These are phyloP conservation scores for Talaromyces nanjingensis DNA, from an alignment of 495 filamentous ascomycete genomes.

Conservation along the genomic window DNA sequence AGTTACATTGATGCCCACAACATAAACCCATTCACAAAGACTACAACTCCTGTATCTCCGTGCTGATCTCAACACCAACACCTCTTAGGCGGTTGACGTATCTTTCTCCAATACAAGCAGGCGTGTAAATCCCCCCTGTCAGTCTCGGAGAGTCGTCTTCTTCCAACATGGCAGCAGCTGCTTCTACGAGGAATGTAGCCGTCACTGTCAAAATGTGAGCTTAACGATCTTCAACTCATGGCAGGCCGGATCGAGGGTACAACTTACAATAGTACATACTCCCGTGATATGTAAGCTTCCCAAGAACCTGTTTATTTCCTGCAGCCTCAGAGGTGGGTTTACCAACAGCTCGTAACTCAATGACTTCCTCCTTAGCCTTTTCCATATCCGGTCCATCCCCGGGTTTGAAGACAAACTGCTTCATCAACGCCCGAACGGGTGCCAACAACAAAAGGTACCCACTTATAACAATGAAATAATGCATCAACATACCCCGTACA, in stretches of 20 bases:
- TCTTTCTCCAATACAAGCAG: too few species aligned
- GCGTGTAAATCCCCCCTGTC: too few species aligned
- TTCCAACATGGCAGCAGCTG: neutral
- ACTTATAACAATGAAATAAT: neutral
- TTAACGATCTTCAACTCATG: neutral
- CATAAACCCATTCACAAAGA: too few species aligned
- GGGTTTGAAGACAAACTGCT: neutral
- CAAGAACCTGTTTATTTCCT: neutral
- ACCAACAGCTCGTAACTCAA: neutral
- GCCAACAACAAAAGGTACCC: neutral
- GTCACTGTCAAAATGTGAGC: neutral
- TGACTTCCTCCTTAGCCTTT: neutral
- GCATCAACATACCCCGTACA: neutral
- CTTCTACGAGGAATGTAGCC: neutral
- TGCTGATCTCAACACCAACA: too few species aligned
- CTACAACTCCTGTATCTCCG: too few species aligned
- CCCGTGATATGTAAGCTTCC: neutral
- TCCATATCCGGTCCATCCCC: neutral
- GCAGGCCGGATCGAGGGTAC: neutral
- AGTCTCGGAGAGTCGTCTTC: too few species aligned
- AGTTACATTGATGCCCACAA: too few species aligned
- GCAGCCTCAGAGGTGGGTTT: neutral
- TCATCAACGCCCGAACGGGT: neutral
- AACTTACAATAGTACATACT: conserved; percentile 5
- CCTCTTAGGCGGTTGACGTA: too few species aligned